phyloP scores from a whole-genome alignment of 352 stramenopile genomes.

The Phytophthora meadii region DNA sequence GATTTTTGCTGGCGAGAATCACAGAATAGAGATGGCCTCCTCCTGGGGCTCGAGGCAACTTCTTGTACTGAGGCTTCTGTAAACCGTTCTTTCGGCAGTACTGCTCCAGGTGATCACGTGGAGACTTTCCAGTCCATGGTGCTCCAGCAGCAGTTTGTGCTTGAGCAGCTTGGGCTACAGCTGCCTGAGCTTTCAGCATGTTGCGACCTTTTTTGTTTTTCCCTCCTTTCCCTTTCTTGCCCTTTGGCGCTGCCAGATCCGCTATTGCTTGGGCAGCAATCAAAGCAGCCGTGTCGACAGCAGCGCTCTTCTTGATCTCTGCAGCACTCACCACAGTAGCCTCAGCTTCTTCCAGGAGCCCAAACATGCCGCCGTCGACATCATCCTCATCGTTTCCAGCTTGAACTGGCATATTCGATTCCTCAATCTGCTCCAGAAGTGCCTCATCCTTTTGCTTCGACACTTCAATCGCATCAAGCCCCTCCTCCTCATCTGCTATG shows the following conservation, averaged over 20 bases:
- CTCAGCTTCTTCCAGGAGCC: constrained; percentile 50
- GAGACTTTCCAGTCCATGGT: constrained; percentile 82
- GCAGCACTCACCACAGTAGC: constrained; percentile 39
- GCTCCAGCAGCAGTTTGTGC: constrained; percentile 20
- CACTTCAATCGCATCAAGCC: background rate
- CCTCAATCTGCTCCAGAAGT: background rate
- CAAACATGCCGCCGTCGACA: constrained; percentile 41
- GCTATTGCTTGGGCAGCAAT: constrained; percentile 33
- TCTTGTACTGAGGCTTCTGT: constrained; percentile 81
- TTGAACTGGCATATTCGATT: background rate
- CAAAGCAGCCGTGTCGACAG: constrained; percentile 32
- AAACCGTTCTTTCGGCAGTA: constrained; percentile 90
- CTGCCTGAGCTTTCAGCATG: constrained; percentile 36
- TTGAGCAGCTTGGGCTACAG: constrained; percentile 28
- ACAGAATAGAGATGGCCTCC: constrained; percentile 60
- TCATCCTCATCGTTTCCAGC: constrained; percentile 20
- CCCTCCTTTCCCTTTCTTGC: constrained; percentile 42
- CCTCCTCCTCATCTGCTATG: constrained; percentile 17
- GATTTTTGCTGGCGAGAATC: constrained; percentile 53
- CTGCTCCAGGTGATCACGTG: constrained; percentile 89
- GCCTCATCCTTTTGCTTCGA: constrained; percentile 1
- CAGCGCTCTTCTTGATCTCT: constrained; percentile 51
- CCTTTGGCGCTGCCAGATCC: constrained; percentile 30
- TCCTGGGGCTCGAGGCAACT: constrained; percentile 29
- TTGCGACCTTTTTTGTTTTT: constrained; percentile 43